phyloP scores from a whole-genome alignment of 2,329 filamentous ascomycete species.

The Fonsecaea erecta region DNA sequence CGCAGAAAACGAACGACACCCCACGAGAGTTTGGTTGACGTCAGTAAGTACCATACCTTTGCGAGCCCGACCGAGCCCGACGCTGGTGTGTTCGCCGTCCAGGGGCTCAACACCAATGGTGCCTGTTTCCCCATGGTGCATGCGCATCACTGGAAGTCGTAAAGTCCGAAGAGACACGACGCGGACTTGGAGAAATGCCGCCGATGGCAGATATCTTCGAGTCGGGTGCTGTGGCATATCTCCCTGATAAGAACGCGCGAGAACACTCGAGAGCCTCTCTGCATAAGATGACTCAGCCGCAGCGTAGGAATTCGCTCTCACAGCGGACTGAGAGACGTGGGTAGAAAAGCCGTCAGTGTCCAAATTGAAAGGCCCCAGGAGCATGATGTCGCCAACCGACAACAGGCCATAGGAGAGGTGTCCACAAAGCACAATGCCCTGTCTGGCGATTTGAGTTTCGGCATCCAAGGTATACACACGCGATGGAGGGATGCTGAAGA shows the following conservation, averaged over 20 bases:
- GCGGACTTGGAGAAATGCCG: slow-evolving; percentile 58
- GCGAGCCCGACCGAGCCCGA: slow-evolving; percentile 31
- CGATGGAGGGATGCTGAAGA: slow-evolving; percentile 74
- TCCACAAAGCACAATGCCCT: slow-evolving; percentile 79
- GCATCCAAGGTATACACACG: slow-evolving; percentile 53
- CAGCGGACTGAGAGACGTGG: slow-evolving; percentile 1
- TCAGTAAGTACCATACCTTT: slow-evolving; percentile 38
- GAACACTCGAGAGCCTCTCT: background rate
- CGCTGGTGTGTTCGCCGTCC: background rate
- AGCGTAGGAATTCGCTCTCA: slow-evolving; percentile 29
- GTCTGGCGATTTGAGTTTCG: slow-evolving; percentile 50
- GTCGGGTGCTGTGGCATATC: background rate
- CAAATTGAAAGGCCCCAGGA: slow-evolving; percentile 73
- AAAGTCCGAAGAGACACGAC: slow-evolving; percentile 88
- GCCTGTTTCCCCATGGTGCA: slow-evolving; percentile 82
- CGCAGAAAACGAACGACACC: slow-evolving; percentile 50
- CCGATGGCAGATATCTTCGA: slow-evolving; percentile 3
- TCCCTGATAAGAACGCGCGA: slow-evolving; percentile 28
- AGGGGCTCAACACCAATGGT: slow-evolving; percentile 67
- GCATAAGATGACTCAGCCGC: background rate
- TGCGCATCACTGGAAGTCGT: slow-evolving; percentile 75
- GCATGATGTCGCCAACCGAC: slow-evolving; percentile 74
- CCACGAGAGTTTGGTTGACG: slow-evolving; percentile 1
- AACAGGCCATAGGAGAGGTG: slow-evolving; percentile 79
- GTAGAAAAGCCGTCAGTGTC: slow-evolving; percentile 34